Percentiles rank a stretch among this genome's conserved stretches.
phyloP scores from a whole-genome alignment of 2,329 filamentous ascomycete species.

The Botrytis tulipae region DNA sequence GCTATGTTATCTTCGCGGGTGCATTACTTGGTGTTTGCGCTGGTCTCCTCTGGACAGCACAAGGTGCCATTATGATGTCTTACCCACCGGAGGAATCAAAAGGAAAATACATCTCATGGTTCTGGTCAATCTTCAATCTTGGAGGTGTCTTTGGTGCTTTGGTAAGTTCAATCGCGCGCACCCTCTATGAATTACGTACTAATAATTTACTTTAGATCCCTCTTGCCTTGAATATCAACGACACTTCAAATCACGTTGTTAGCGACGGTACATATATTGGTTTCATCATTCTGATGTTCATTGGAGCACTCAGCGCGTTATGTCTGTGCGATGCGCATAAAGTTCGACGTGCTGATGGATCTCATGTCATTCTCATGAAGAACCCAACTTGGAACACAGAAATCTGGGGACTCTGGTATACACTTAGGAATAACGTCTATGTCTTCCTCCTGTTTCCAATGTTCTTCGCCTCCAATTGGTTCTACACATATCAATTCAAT shows the following conservation, averaged over 20 bases:
- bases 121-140: constrained; percentile 93
- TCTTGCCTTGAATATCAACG: constrained; percentile 66
- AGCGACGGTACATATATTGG: constrained; percentile 77
- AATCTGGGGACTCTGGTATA: constrained; percentile 69
- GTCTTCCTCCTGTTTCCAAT: constrained; percentile 73
- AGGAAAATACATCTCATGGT: constrained; percentile 82
- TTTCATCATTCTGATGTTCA: constrained; percentile 73
- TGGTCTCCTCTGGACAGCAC: constrained; percentile 75
- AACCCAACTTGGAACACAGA: constrained; percentile 82
- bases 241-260: constrained; percentile 47
- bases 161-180: constrained; percentile 36
- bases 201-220: constrained; percentile 51
- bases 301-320: constrained; percentile 67
- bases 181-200: neutral
- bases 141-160: constrained; percentile 80
- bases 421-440: constrained; percentile 66
- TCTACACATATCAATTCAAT: constrained; percentile 77
- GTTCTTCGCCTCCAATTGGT: constrained; percentile 76
- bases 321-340: constrained; percentile 67
- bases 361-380: constrained; percentile 80
- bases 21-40: constrained; percentile 75
- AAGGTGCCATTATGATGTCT: constrained; percentile 83
- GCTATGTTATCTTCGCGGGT: constrained; percentile 73
- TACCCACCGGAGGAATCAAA: constrained; percentile 79
- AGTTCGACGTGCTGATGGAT: constrained; percentile 67